Conservation (phyloP, 2,329 filamentous ascomycete genomes). For the Zymoseptoria passerinii region DNA sequence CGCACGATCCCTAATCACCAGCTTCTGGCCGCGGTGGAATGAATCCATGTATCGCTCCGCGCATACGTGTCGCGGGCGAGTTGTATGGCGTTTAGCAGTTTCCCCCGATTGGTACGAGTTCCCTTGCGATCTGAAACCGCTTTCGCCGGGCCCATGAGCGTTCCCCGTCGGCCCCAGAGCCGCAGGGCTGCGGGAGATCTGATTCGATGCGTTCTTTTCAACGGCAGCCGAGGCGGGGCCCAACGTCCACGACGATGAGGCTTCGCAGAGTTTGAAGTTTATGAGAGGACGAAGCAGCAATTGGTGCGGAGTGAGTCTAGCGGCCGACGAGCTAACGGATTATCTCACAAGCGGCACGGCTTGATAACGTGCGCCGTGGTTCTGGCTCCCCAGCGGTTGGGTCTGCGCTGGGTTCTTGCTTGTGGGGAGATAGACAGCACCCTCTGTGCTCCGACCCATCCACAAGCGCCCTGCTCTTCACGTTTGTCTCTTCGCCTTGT, state of each 20-base stretch:
- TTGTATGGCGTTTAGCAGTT: too few species aligned
- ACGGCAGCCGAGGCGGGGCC: neutral
- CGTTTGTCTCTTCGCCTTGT: neutral
- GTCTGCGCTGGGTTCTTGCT: neutral
- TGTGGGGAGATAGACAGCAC: neutral
- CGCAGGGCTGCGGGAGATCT: neutral
- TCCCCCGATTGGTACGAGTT: too few species aligned
- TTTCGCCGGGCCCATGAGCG: neutral
- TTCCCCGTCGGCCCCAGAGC: neutral
- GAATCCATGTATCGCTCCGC: too few species aligned
- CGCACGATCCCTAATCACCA: too few species aligned
- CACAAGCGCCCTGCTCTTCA: neutral
- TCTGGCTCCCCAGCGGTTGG: neutral
- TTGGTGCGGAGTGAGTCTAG: neutral
- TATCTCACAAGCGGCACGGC: neutral
- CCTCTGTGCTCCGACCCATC: neutral
- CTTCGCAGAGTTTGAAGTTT: neutral
- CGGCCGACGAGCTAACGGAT: neutral
- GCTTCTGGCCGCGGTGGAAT: too few species aligned
- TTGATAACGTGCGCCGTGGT: neutral
- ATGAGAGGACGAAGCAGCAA: neutral
- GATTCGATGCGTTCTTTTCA: neutral
- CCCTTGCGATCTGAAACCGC: neutral
- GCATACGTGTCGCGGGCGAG: too few species aligned
- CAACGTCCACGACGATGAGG: neutral